These are phyloP conservation scores for Jaltomata sinuosa DNA, from an alignment of 257 asterid species.

Conservation along the genomic window DNA sequence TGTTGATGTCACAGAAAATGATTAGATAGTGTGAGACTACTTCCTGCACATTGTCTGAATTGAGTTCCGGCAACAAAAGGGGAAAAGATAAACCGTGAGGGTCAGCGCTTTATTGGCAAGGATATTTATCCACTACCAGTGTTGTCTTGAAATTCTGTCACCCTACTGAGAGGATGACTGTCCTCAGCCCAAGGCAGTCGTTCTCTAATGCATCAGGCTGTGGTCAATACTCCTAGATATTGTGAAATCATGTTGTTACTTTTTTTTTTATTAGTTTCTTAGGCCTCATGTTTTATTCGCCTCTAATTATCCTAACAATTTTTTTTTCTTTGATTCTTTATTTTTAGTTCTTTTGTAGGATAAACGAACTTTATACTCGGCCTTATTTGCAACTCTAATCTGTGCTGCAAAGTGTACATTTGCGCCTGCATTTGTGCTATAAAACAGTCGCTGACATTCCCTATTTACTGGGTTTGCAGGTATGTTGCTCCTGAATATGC, in stretches of 20 bases:
- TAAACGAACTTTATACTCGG: neutral
- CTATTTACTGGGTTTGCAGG: slow-evolving; percentile 23
- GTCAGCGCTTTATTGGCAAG: neutral
- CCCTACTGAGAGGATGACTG: neutral
- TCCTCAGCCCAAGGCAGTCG: neutral
- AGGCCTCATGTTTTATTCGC: neutral
- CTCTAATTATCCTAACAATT: neutral
- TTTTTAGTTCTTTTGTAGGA: neutral
- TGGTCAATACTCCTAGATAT: neutral
- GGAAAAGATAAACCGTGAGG: neutral
- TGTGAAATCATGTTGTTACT: neutral
- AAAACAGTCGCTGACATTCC: neutral
- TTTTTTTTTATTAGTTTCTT: neutral
- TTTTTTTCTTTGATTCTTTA: neutral
- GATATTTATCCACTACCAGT: neutral
- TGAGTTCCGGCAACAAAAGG: neutral
- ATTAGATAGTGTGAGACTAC: neutral
- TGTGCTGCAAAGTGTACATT: neutral
- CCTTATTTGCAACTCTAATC: neutral
- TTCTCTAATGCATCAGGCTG: neutral
- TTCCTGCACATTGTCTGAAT: neutral
- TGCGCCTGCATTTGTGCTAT: neutral
- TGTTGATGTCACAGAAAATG: neutral
- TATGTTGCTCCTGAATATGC: slow-evolving; percentile 98
- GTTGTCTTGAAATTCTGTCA: neutral